Evolutionary conservation across 805 yeast genomes (phyloP), one percentile per base, ranked within the genome.

Genomic region (Kazachstania taianensis): DNA sequence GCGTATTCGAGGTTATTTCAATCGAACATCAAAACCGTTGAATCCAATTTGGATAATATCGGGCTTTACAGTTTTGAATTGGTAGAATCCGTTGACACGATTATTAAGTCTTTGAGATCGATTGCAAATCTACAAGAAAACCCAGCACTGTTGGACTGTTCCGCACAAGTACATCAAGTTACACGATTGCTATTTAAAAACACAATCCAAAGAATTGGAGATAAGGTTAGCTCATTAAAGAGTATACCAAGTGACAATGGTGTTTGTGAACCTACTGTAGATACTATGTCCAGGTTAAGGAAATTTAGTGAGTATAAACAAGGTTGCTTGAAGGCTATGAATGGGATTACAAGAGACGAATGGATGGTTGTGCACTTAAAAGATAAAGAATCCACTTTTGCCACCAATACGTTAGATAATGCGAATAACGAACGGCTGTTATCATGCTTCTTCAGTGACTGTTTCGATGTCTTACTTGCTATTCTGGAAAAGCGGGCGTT

Each of bases 191-290:
- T 77, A n/a, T 75, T 81, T 49, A 55, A 57, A 35, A 82, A 75
- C 37, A 66, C 75, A 33, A 65, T 84, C 38, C 59, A 59, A 30
- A 70, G 66, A 41, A 75, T 82, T 20, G 82, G 75, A 31, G 49
- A 52, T 3, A 63, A 73, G 30, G 71, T 77, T 13, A 57, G 51
- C 13, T 48, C 63, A n/a, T 51, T 73, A 38, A 61, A 66, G 2
- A 49, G 60, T 7, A 52, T 79, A 27, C 80, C 84, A 8, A 68
- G 69, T 32, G 95, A 84, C 42, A 72, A 70, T 45, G 81, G 82
- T 35, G 73, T 84, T 30, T 70, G 81, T 29, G 86, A 78, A 48
- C 67, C 75, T 12, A 78, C 83, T 0, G 77, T 78, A n/a, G 89
- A 81, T 39, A 61, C 77, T 7, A 72, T 82, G 63, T 74, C 86